These are phyloP conservation scores for Deinandra increscens DNA, from an alignment of 129 eudicot species.

Conservation along the genomic window DNA sequence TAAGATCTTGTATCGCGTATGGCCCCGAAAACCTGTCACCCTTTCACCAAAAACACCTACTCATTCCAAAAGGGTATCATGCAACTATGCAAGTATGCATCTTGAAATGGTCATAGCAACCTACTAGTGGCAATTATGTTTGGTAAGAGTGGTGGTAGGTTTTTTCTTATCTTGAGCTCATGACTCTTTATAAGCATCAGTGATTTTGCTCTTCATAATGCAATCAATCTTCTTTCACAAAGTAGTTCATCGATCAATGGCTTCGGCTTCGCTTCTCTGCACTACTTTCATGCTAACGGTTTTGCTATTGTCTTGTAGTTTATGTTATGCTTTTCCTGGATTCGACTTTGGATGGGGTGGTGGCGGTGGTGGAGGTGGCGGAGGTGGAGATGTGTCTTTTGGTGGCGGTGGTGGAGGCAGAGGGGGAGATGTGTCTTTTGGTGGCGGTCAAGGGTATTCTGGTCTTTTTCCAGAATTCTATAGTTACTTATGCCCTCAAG, in stretches of 20 bases:
- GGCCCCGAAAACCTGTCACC: slow-evolving; percentile 24
- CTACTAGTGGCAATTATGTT: slow-evolving; percentile 30
- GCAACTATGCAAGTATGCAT: slow-evolving; percentile 18
- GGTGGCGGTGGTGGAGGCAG: slow-evolving; percentile 30
- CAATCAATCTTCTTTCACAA: slow-evolving; percentile 22
- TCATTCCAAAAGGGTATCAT: slow-evolving; percentile 28
- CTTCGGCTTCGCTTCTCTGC: slow-evolving; percentile 47
- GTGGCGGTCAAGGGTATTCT: slow-evolving; percentile 33
- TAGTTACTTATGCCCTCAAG: slow-evolving; percentile 77
- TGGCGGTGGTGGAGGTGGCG: slow-evolving; percentile 26
- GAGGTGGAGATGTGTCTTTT: slow-evolving; percentile 19
- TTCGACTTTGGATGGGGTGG: slow-evolving; percentile 47
- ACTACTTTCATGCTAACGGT: slow-evolving; percentile 29
- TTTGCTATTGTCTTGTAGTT: slow-evolving; percentile 33
- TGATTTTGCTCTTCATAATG: slow-evolving; percentile 14
- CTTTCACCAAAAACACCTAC: slow-evolving; percentile 24
- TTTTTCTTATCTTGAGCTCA: slow-evolving; percentile 17
- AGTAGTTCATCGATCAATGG: slow-evolving; percentile 35
- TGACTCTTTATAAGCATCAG: slow-evolving; percentile 24
- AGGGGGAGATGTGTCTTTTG: slow-evolving; percentile 16
- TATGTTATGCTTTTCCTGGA: slow-evolving; percentile 57
- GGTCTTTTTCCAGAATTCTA: slow-evolving; percentile 72
- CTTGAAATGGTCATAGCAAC: slow-evolving; percentile 35
- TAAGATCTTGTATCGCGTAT: slow-evolving; percentile 16
- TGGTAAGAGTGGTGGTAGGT: slow-evolving; percentile 55